These are phyloP conservation scores for Tubosaeta sp. DNA, from an alignment of 768 basidiomycete genomes.

Conservation along the genomic window DNA sequence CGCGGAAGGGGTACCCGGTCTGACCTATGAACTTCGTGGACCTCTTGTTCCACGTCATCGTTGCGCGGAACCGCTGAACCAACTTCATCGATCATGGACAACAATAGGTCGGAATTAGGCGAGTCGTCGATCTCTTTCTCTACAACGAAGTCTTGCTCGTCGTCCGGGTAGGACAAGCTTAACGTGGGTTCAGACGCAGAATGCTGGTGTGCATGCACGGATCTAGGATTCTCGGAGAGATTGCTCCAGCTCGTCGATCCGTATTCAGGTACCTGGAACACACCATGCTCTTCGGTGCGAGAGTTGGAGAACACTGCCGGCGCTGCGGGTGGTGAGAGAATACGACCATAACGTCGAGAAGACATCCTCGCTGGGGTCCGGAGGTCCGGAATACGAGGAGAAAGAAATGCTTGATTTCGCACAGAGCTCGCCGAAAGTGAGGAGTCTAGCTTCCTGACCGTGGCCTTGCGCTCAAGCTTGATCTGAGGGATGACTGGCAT, in stretches of 20 bases:
- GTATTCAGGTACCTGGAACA: not conserved
- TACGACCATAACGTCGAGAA: conserved; percentile 15
- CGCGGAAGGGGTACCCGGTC: not conserved
- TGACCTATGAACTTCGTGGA: not conserved
- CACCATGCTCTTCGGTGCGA: not conserved
- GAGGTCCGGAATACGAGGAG: conserved; percentile 17
- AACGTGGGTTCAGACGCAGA: conserved; percentile 14
- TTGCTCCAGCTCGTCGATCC: not conserved
- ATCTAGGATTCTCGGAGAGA: not conserved
- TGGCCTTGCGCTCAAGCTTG: conserved; percentile 25
- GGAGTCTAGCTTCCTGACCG: conserved; percentile 13
- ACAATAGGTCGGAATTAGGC: conserved; percentile 9
- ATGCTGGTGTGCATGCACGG: not conserved
- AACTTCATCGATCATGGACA: conserved; percentile 11
- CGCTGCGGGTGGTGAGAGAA: not conserved
- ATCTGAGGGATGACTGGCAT: conserved; percentile 28
- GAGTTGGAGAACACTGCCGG: not conserved
- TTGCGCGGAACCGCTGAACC: not conserved
- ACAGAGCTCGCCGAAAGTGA: not conserved
- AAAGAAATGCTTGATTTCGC: conserved; percentile 12
- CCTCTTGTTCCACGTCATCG: not conserved
- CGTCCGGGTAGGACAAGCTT: not conserved
- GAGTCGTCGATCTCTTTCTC: conserved; percentile 7
- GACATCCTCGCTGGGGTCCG: conserved; percentile 10
- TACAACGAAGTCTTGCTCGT: conserved; percentile 4